phyloP scores from a whole-genome alignment of 306 rosid genomes.

The Erythrophleum fordii region DNA sequence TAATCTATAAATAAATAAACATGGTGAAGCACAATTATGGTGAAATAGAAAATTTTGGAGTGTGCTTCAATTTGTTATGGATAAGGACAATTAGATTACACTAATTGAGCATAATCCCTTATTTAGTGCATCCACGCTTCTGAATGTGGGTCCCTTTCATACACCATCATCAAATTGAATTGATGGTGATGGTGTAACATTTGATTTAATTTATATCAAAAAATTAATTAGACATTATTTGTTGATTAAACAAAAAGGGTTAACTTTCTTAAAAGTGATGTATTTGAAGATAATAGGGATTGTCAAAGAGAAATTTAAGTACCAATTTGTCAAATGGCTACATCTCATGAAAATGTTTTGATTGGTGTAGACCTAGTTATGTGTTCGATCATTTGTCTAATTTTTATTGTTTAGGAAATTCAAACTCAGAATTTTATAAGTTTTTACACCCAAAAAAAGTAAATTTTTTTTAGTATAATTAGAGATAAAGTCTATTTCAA shows the following conservation, averaged over 20 bases:
- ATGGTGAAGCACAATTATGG: conserved; percentile 25
- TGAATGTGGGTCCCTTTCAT: conserved; percentile 47
- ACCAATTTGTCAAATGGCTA: conserved; percentile 46
- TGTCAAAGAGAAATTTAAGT: conserved; percentile 49
- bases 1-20: conserved; percentile 30
- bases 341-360: conserved; percentile 46
- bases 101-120: conserved; percentile 40
- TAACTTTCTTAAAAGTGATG: conserved; percentile 7
- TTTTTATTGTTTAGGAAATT: neutral
- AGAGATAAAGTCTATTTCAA: too few species aligned
- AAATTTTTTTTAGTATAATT: neutral
- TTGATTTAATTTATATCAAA: conserved; percentile 11
- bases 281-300: conserved; percentile 48
- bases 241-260: conserved; percentile 8
- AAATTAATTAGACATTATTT: conserved; percentile 3
- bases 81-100: conserved; percentile 53
- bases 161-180: conserved; percentile 45
- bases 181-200: conserved; percentile 45
- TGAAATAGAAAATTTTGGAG: conserved; percentile 34
- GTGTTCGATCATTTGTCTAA: neutral
- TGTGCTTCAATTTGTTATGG: conserved; percentile 33
- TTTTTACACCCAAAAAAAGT: neutral
- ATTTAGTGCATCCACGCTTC: conserved; percentile 46
- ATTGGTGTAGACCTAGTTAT: conserved; percentile 21
- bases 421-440: neutral